These are phyloP conservation scores for Protomyces inouyei DNA, from an alignment of 1,139 yeast species.

Conservation along the genomic window DNA sequence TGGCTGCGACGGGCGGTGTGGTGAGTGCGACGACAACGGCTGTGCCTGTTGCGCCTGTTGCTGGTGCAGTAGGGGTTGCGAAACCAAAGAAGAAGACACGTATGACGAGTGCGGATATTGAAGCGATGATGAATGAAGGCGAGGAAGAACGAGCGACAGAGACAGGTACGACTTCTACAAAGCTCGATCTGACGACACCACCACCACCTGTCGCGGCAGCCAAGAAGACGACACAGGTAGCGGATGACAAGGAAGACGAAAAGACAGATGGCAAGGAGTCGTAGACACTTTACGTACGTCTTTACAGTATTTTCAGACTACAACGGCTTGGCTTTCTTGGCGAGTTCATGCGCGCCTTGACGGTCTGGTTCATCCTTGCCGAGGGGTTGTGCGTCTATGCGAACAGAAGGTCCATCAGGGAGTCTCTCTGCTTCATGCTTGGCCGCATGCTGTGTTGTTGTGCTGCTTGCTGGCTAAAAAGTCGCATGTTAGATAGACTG, in stretches of 20 bases:
- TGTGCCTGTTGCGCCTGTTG: neutral
- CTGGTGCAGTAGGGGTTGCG: neutral
- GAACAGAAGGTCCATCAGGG: constrained; percentile 10
- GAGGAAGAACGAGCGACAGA: neutral
- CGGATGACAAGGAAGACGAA: neutral
- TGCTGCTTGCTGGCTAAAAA: constrained; percentile 8
- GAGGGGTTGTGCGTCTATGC: neutral
- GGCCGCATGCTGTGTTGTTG: constrained; percentile 14
- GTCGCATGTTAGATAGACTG: no score
- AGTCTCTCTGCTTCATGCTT: constrained; percentile 10
- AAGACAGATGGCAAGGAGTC: neutral
- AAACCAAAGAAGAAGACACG: constrained; percentile 9
- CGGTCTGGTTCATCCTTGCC: neutral
- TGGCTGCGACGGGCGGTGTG: neutral
- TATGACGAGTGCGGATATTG: constrained; percentile 22
- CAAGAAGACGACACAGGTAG: neutral
- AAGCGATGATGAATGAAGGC: constrained; percentile 21
- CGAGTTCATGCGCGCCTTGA: neutral
- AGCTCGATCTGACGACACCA: neutral
- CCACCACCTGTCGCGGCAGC: neutral
- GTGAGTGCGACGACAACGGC: neutral
- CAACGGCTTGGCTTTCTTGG: neutral
- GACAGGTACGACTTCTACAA: neutral
- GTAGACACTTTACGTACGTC: neutral
- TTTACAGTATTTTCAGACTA: neutral